Percentiles rank a stretch among this genome's conserved stretches.
Evolutionary conservation across 768 basidiomycete genomes (phyloP).

Genomic region (Boletus vinaceobasis): DNA sequence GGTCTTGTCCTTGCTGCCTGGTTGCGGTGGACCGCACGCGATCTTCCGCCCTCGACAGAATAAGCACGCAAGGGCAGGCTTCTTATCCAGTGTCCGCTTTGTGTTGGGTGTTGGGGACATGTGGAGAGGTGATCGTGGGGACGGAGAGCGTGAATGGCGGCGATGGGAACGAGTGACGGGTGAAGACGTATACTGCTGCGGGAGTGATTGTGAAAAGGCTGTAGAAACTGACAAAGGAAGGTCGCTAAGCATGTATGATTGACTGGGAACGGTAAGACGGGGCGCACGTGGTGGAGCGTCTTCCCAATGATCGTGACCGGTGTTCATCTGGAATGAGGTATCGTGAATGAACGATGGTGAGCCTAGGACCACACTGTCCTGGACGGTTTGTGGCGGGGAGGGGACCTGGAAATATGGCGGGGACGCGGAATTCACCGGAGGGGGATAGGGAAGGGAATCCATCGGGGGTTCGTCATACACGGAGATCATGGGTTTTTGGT

Average conservation of each 20-base stretch:
- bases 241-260: conserved; percentile 21
- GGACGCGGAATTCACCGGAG: conserved; percentile 21
- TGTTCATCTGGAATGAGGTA: conserved; percentile 3
- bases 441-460: conserved; percentile 32
- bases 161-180: conserved; percentile 21
- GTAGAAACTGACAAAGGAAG: conserved; percentile 6
- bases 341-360: conserved; percentile 17
- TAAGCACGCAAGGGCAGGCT: conserved; percentile 60
- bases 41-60: conserved; percentile 70
- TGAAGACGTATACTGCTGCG: conserved; percentile 9
- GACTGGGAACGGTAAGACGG: conserved; percentile 6
- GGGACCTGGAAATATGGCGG: conserved; percentile 19
- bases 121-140: conserved; percentile 18
- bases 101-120: conserved; percentile 23
- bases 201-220: conserved; percentile 8
- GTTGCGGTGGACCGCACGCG: conserved; percentile 58
- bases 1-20: conserved; percentile 51
- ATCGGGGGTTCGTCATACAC: conserved; percentile 26
- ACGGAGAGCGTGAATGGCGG: conserved; percentile 26
- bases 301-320: conserved; percentile 24
- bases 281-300: conserved; percentile 1
- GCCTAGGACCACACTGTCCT: conserved; percentile 11
- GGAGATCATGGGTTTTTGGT: conserved; percentile 5
- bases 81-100: conserved; percentile 40
- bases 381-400: conserved; percentile 5